These are phyloP conservation scores for Xerocomellus chrysenteron DNA, from an alignment of 768 basidiomycete species.

Conservation along the genomic window DNA sequence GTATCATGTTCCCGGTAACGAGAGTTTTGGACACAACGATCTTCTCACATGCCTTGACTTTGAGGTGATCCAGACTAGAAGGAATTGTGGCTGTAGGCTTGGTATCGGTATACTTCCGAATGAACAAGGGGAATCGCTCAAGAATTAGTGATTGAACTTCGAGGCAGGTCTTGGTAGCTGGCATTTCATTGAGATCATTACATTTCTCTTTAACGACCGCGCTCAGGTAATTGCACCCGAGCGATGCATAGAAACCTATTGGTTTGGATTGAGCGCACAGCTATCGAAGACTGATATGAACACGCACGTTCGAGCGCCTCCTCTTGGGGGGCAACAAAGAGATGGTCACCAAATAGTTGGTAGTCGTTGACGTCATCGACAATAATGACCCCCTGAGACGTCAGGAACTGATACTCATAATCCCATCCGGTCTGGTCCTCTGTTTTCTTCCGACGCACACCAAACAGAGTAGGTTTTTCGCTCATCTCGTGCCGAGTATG, in stretches of 20 bases:
- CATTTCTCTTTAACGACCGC: conserved; percentile 72
- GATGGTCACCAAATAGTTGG: conserved; percentile 66
- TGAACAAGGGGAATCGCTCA: conserved; percentile 81
- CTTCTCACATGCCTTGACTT: conserved; percentile 63
- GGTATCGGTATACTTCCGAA: conserved; percentile 75
- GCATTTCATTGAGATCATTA: conserved; percentile 48
- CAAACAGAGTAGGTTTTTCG: conserved; percentile 64
- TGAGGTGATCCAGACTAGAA: conserved; percentile 54
- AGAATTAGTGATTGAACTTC: conserved; percentile 63
- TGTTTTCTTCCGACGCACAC: conserved; percentile 52
- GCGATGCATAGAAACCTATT: conserved; percentile 63
- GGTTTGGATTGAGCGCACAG: neutral
- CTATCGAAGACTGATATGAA: neutral
- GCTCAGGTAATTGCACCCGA: conserved; percentile 78
- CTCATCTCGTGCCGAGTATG: conserved; percentile 57
- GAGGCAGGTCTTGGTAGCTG: conserved; percentile 40
- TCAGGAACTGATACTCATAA: conserved; percentile 61
- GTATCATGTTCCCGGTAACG: conserved; percentile 44
- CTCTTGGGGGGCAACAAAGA: conserved; percentile 81
- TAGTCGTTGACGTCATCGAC: conserved; percentile 79
- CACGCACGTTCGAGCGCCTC: conserved; percentile 73
- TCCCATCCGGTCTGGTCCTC: conserved; percentile 67
- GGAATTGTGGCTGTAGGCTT: conserved; percentile 53
- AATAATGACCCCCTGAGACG: conserved; percentile 64
- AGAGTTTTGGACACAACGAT: conserved; percentile 59